These are phyloP conservation scores for Tricholoma bakamatsutake DNA, from an alignment of 768 basidiomycete species.

Conservation along the genomic window DNA sequence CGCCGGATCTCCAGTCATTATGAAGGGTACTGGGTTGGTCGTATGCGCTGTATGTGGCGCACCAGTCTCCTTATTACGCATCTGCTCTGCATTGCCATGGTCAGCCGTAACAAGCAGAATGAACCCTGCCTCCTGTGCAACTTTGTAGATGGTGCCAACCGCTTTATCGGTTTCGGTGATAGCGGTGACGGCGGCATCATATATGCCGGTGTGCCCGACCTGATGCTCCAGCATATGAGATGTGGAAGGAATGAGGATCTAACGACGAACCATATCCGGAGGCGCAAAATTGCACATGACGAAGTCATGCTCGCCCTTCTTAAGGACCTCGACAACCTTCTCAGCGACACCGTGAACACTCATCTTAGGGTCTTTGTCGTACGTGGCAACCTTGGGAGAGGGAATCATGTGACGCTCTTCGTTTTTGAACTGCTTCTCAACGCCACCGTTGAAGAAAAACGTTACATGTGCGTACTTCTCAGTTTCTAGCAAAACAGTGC, in stretches of 20 bases:
- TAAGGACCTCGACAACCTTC: conserved; percentile 85
- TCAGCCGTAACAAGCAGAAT: conserved; percentile 86
- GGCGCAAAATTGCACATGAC: conserved; percentile 99
- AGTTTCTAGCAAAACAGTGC: conserved; percentile 51
- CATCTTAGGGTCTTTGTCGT: conserved; percentile 90
- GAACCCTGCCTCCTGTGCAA: conserved; percentile 82
- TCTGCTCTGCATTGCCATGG: conserved; percentile 95
- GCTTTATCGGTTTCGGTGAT: conserved; percentile 86
- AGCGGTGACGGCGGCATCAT: conserved; percentile 86
- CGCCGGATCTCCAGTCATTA: conserved; percentile 65
- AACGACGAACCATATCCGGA: conserved; percentile 76
- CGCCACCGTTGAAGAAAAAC: conserved; percentile 97
- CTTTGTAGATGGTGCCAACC: conserved; percentile 81
- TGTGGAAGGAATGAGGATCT: background rate
- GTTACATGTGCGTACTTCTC: conserved; percentile 98
- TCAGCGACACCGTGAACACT: conserved; percentile 83
- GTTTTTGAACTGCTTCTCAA: conserved; percentile 82
- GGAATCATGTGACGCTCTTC: conserved; percentile 87
- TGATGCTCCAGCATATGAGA: conserved; percentile 23
- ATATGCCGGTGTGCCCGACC: conserved; percentile 91
- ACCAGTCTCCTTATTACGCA: conserved; percentile 78
- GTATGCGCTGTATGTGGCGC: conserved; percentile 91
- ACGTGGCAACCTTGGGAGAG: conserved; percentile 91
- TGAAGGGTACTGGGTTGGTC: conserved; percentile 87
- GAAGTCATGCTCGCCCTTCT: conserved; percentile 67